phyloP scores from a whole-genome alignment of 208 protist genomes.

The Leishmania aethiopica region DNA sequence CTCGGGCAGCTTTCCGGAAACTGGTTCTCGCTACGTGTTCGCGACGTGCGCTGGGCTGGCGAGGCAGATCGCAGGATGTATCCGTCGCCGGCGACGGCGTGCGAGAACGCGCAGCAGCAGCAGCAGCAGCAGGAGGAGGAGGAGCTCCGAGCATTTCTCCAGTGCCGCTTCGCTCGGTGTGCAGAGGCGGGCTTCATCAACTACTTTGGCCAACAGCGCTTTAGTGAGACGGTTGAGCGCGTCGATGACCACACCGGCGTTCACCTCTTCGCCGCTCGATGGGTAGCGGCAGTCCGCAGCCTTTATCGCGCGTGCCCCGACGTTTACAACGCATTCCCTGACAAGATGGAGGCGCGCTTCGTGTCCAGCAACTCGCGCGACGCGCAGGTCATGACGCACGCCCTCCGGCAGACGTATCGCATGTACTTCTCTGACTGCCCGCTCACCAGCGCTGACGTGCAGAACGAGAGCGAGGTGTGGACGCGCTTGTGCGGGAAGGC shows the following conservation, averaged over 20 bases:
- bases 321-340: slow-evolving; percentile 68
- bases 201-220: slow-evolving; percentile 96
- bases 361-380: slow-evolving; percentile 57
- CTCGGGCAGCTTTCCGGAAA: slow-evolving; percentile 65
- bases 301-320: slow-evolving; percentile 46
- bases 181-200: slow-evolving; percentile 89
- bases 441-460: slow-evolving; percentile 44
- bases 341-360: slow-evolving; percentile 58
- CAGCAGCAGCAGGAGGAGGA: background rate
- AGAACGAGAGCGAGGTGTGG: slow-evolving; percentile 44
- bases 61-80: background rate
- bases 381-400: slow-evolving; percentile 64
- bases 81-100: background rate
- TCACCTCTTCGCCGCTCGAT: slow-evolving; percentile 63
- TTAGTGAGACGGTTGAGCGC: slow-evolving; percentile 62
- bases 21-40: slow-evolving; percentile 69
- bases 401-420: slow-evolving; percentile 57
- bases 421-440: slow-evolving; percentile 52
- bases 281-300: slow-evolving; percentile 54
- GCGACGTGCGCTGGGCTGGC: slow-evolving; percentile 31
- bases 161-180: slow-evolving; percentile 38
- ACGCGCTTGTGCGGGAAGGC: slow-evolving; percentile 67
- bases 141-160: slow-evolving; percentile 15
- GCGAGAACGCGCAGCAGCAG: background rate
- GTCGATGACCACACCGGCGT: slow-evolving; percentile 74